Evolutionary conservation across 2,329 filamentous ascomycete genomes (phyloP).

Genomic region (Corinectria fuckeliana): DNA sequence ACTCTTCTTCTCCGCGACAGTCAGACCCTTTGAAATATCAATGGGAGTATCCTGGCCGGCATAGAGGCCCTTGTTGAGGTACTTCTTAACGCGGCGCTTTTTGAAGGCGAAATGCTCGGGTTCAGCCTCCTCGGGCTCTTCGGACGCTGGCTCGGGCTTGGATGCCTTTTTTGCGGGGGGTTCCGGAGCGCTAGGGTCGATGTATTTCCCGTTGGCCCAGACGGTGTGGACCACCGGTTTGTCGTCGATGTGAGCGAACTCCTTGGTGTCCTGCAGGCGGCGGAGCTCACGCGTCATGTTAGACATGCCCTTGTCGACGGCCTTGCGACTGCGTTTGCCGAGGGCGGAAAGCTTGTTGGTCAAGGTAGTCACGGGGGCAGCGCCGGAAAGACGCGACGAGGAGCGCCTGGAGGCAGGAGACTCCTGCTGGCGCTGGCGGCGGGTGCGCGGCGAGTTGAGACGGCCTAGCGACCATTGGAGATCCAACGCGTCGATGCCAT

Average conservation of each 20-base stretch:
- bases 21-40: constrained; percentile 57
- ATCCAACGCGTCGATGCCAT: constrained; percentile 56
- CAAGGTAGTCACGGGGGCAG: constrained; percentile 50
- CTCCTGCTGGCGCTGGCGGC: constrained; percentile 40
- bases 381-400: constrained; percentile 48
- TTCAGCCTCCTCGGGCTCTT: constrained; percentile 39
- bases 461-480: constrained; percentile 51
- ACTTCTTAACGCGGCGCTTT: constrained; percentile 70
- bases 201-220: constrained; percentile 70
- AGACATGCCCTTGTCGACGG: constrained; percentile 54
- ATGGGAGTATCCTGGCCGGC: constrained; percentile 73
- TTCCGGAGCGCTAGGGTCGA: constrained; percentile 53
- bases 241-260: constrained; percentile 65
- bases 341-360: constrained; percentile 59
- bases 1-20: constrained; percentile 57
- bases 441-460: constrained; percentile 44
- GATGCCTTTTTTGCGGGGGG: constrained; percentile 48
- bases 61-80: constrained; percentile 83
- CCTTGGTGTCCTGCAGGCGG: constrained; percentile 67
- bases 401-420: constrained; percentile 46
- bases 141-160: constrained; percentile 34
- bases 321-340: constrained; percentile 66
- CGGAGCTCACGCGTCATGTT: constrained; percentile 63
- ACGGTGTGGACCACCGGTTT: constrained; percentile 63
- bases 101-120: constrained; percentile 47